Conservation (phyloP, 306 rosid species). For the Pyrus communis region DNA sequence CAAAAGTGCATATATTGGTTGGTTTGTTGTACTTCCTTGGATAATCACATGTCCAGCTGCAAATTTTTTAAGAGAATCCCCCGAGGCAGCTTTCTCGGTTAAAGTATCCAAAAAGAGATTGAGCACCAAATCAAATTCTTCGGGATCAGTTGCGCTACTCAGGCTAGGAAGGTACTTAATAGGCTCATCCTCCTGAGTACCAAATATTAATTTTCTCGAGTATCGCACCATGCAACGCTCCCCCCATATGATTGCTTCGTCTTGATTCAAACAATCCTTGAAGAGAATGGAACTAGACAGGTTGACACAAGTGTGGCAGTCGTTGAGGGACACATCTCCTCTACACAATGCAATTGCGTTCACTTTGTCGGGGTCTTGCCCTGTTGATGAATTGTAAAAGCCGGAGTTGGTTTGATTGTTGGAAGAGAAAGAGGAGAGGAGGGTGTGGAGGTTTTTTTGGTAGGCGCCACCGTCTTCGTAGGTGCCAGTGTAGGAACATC, state of each 20-base stretch:
- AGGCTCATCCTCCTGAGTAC: not conserved
- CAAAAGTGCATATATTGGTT: not conserved
- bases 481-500: not conserved
- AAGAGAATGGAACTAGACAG: not conserved
- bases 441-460: conserved; percentile 1
- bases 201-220: conserved; percentile 3
- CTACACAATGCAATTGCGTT: conserved; percentile 26
- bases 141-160: too few relatives aligned
- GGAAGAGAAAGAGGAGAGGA: not conserved
- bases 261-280: not conserved
- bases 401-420: not conserved
- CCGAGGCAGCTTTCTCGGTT: too few relatives aligned
- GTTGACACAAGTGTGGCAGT: conserved; percentile 13
- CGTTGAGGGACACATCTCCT: not conserved
- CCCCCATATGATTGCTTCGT: conserved; percentile 13
- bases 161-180: not conserved
- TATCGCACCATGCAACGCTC: conserved; percentile 4
- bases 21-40: not conserved
- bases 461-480: conserved; percentile 3
- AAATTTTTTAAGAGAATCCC: too few relatives aligned
- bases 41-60: too few relatives aligned
- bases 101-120: too few relatives aligned
- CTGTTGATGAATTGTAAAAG: conserved; percentile 4
- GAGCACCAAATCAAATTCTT: not conserved
- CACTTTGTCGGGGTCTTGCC: conserved; percentile 9